Evolutionary conservation across 2,329 filamentous ascomycete genomes (phyloP), one percentile per base, ranked within the genome.

Genomic region (Colletotrichum abscissum): DNA sequence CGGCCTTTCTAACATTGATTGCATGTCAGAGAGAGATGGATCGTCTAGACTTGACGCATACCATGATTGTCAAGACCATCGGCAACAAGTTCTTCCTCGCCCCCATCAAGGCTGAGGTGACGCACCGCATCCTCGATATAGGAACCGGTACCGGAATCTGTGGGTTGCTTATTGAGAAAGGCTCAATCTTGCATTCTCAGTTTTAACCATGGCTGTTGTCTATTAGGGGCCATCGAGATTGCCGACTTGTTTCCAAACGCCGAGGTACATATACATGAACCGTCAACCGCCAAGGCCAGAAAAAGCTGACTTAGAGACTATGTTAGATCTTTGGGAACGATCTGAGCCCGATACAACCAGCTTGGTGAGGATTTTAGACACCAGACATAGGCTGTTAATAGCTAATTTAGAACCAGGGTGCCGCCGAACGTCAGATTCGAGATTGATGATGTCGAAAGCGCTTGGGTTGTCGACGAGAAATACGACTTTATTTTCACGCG

Each of bases 161-260:
- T 46, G 8, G 19, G 42, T 19, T 5, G 16, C 7, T n/a, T n/a
- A 1, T 46, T 14, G 12, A 14, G 12, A 38, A 12, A 12, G 35
- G 14, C 5, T 5, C 5, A 38, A 14, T 38, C 4, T 38, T 38
- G 11, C 12, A 14, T 38, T 5, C 11, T 14, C 12, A 5, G 2
- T 14, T 38, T 38, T 9, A 38, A 38, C 1, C 35, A 38, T 38
- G 5, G 14, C 12, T 38, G 35, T 38, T 30, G 30, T 30, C 8
- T 9, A 30, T 30, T 30, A 30, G 42, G 74, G 75, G 73, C 88
- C 5, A 89, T 90, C 66, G 87, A 88, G 67, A 74, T 79, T 6
- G 77, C 46, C 19, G 63, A 63, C 8, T 12, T 60, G 8, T 66
- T 70, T 22, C 67, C 62, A 1, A 49, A 38, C 30, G 63, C 69